Base-by-base conservation (phyloP, 2,329 filamentous ascomycete species). In the Diaporthe amygdali region DNA sequence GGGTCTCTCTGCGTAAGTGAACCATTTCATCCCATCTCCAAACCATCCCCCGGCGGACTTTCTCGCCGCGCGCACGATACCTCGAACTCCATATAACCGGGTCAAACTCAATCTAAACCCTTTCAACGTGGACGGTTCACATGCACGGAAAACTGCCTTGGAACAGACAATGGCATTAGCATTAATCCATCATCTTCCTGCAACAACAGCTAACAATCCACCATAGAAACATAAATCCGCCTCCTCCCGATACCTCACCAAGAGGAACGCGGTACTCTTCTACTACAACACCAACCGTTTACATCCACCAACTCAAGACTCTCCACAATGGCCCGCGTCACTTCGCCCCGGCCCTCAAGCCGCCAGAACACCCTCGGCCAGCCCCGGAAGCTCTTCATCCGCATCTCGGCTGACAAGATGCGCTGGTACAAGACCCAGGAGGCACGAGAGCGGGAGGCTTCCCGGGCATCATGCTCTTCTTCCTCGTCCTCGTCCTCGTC, bases 341-440 rank as follows among this genome's bases (percentile, higher is more conserved):
- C 59, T 30, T 64, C 59, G 44, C 66, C 32, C 30, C 41, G 49
- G 66, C 66, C 41, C 22, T 68, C 52, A 41, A 68, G 66, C 52
- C 37, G 66, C 44, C n/a, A 44, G 30, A 39, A 39, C 41, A 32
- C 44, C 22, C n/a, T 25, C 22, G 32, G 32, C 44, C 52, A 56
- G 39, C 66, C 66, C 54, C 59, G 46, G 54, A 68, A 68, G 41
- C 66, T 59, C 30, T 51, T 55, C 52, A 68, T 68, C 66, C 52
- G 66, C 44, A 59, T 68, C 44, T 59, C 66, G 5, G 66, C 52
- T 32, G 66, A 68, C 41, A 37, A 68, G 52, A 68, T 68, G 66
- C 66, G 66, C 25, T 68, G 66, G 66, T 68, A 68, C 66, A 68
- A 56, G 66, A 47, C 44, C 27, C 52, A 54, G 30, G 59, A 47